Evolutionary conservation across 139 green algal genomes (phyloP).

Genomic region (Coelastrella sp.): DNA sequence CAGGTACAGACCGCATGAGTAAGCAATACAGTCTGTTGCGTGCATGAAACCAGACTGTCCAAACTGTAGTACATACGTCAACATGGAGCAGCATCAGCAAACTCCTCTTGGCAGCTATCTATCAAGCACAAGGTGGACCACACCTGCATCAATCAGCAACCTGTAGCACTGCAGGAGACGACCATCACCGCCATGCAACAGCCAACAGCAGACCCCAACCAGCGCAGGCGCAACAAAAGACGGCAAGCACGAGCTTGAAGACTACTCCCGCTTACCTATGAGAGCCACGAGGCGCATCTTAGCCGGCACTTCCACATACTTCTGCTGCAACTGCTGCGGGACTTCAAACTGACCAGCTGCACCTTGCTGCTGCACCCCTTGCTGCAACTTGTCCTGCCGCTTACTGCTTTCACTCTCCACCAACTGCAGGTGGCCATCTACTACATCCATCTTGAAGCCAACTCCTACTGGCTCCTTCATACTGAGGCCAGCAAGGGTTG

Average conservation of each 20-base stretch:
- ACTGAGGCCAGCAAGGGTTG: conserved; percentile 71
- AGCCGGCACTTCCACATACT: conserved; percentile 83
- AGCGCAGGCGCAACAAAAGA: too few relatives aligned
- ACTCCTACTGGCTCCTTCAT: conserved; percentile 80
- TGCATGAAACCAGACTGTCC: too few relatives aligned
- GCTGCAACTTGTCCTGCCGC: background rate
- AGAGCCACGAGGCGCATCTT: conserved; percentile 88
- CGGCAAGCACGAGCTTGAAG: too few relatives aligned
- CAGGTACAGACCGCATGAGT: background rate
- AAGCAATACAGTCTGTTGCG: background rate
- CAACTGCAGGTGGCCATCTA: conserved; percentile 43
- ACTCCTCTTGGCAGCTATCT: too few relatives aligned
- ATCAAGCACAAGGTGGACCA: too few relatives aligned
- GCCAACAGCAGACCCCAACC: too few relatives aligned
- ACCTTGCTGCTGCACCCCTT: background rate
- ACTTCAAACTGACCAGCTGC: conserved; percentile 72
- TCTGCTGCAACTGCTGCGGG: conserved; percentile 81
- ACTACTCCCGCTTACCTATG: conserved; percentile 60
- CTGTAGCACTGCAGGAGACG: too few relatives aligned
- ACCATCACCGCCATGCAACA: too few relatives aligned
- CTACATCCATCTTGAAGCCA: conserved; percentile 71
- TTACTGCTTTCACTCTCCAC: background rate
- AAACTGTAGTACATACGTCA: too few relatives aligned
- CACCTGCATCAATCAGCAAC: too few relatives aligned
- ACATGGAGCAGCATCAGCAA: too few relatives aligned